Base-by-base conservation (phyloP, 2,329 filamentous ascomycete species). In the Elsinoe australis region DNA sequence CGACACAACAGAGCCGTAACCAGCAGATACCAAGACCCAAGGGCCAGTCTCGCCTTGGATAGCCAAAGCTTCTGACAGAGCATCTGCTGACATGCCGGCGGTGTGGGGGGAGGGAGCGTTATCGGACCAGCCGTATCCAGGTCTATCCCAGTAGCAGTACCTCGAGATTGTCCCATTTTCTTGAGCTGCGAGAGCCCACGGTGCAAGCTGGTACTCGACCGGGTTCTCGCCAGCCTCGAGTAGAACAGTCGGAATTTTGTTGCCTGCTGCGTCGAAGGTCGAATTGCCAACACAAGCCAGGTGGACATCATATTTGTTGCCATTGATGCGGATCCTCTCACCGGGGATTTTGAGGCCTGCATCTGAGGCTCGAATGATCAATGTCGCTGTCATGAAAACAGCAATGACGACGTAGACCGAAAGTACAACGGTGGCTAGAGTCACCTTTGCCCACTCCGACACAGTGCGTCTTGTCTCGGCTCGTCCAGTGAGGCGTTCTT, bases 71-170 rank as follows among this genome's bases (percentile, higher is more conserved):
- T 96, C 89, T 34, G 87, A 89, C 19, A 96, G 72, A 0, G 82
- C 87, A 59, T 95, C 88, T 4, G 86, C 82, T n/a, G 85, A 83
- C 78, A 95, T 95, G 34, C 89, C 88, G 3, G 87, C 90, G 4
- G 87, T 94, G 58, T 95, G 82, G 0, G 92, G 92, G 4, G 89
- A 95, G 1, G 92, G 92, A 0, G 90, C 88, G 49, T 92, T 90
- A 66, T 98, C 92, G 38, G 80, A 79, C 82, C 87, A 95, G 5
- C 78, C 90, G 49, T 90, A 77, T 1, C 92, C 92, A 1, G 92
- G 92, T 17, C 92, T 83, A 63, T 98, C 92, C 62, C 87, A 89
- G 66, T 95, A 95, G 73, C 92, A 98, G 69, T 94, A 96, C 51
- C 90, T 81, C 49, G 74, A 71, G 57, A 98, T 92, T 36, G 83